Evolutionary conservation across 2,329 filamentous ascomycete genomes (phyloP).

Genomic region (Tolypocladium ovalisporum): DNA sequence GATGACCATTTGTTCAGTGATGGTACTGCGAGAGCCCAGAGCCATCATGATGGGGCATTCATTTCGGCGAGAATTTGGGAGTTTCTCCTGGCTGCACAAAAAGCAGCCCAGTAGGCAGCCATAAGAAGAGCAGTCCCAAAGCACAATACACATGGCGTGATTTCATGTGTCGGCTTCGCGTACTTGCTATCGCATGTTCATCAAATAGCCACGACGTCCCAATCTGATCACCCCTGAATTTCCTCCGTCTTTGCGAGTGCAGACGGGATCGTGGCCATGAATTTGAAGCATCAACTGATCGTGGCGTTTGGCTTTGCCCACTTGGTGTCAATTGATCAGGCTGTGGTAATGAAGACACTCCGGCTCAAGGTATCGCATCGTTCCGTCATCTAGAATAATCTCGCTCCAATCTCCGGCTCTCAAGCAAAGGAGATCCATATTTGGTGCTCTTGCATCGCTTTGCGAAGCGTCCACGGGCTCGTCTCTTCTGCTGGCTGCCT

Average conservation of each 20-base stretch:
- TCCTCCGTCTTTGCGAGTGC: background rate
- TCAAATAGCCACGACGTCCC: background rate
- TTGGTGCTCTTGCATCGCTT: conserved; percentile 32
- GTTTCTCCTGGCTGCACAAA: conserved; percentile 5
- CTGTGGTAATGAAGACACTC: background rate
- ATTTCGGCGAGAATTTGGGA: conserved; percentile 16
- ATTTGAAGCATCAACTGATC: background rate
- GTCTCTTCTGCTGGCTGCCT: conserved; percentile 15
- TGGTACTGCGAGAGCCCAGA: conserved; percentile 13
- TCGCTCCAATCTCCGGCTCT: background rate
- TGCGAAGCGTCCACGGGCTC: conserved; percentile 32
- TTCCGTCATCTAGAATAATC: background rate
- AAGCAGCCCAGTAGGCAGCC: background rate
- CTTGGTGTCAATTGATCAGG: background rate
- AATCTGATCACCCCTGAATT: background rate
- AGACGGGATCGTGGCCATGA: background rate
- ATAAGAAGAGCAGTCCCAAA: background rate
- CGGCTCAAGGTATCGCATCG: background rate
- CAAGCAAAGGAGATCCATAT: conserved; percentile 39
- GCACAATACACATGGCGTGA: background rate
- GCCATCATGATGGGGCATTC: conserved; percentile 16
- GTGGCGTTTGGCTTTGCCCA: background rate
- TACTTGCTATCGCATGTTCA: background rate
- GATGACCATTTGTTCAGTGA: conserved; percentile 14
- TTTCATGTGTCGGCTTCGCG: background rate